These are phyloP conservation scores for Mycena sp. DNA, from an alignment of 1,284 basidiomycete species.

Conservation along the genomic window DNA sequence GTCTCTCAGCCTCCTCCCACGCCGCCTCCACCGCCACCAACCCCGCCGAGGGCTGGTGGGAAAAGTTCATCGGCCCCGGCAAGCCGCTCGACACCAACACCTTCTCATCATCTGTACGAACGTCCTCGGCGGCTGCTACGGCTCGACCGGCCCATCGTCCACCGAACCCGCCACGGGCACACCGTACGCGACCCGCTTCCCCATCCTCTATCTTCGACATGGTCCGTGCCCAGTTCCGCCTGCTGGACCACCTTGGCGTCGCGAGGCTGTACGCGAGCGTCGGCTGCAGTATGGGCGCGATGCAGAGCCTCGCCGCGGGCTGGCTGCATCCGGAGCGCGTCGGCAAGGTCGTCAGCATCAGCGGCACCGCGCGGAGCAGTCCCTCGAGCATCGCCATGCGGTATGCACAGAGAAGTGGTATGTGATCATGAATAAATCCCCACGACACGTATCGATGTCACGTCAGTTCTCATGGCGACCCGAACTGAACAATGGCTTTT, in stretches of 20 bases:
- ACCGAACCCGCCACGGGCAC: constrained; percentile 72
- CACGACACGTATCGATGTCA: constrained; percentile 18
- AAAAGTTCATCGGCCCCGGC: constrained; percentile 96
- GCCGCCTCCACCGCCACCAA: constrained; percentile 88
- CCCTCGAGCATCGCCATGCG: constrained; percentile 96
- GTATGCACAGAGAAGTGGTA: constrained; percentile 94
- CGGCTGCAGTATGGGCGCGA: constrained; percentile 96
- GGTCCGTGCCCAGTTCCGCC: constrained; percentile 90
- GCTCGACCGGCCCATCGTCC: constrained; percentile 93
- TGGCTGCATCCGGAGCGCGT: constrained; percentile 94
- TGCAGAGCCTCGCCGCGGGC: constrained; percentile 96
- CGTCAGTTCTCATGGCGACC: constrained; percentile 94
- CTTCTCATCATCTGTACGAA: constrained; percentile 98
- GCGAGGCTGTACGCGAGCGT: constrained; percentile 91
- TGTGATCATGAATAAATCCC: constrained; percentile 38
- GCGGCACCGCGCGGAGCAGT: constrained; percentile 91
- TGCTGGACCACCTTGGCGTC: constrained; percentile 90
- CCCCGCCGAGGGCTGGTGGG: constrained; percentile 95
- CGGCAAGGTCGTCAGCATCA: constrained; percentile 91
- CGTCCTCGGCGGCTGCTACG: constrained; percentile 97
- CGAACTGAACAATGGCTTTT: constrained; percentile 99
- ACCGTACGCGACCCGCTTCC: constrained; percentile 92
- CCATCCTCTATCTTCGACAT: constrained; percentile 96
- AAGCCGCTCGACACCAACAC: constrained; percentile 93
- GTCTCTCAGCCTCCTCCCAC: constrained; percentile 95